phyloP scores from a whole-genome alignment of 805 yeast species.

The Trichomonascus vanleenenianus region DNA sequence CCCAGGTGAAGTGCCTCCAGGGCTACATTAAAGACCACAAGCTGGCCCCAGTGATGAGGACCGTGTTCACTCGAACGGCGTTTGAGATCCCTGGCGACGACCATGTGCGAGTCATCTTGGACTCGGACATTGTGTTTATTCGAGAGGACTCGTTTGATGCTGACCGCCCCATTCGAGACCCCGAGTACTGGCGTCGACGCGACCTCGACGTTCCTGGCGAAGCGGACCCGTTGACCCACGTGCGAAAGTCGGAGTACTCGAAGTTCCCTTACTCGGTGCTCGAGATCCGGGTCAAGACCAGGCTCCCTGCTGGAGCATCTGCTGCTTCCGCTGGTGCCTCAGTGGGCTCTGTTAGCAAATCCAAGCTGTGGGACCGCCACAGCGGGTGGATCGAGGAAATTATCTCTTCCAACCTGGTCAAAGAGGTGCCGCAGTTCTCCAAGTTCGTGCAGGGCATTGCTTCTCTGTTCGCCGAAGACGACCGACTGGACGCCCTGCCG shows the following conservation, averaged over 20 bases:
- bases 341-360: no score
- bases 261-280: conserved; percentile 71
- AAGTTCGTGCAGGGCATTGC: conserved; percentile 92
- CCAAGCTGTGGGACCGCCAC: conserved; percentile 2
- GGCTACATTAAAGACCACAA: conserved; percentile 54
- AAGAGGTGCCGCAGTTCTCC: conserved; percentile 90
- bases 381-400: conserved; percentile 75
- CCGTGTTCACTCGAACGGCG: conserved; percentile 85
- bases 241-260: conserved; percentile 78
- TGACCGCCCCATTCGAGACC: conserved; percentile 83
- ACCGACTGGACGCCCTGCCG: conserved; percentile 81
- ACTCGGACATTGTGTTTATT: conserved; percentile 77
- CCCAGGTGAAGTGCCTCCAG: conserved; percentile 54
- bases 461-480: conserved; percentile 80
- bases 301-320: conserved; percentile 25
- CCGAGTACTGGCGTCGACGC: conserved; percentile 81
- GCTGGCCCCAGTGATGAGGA: conserved; percentile 79
- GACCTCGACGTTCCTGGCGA: conserved; percentile 74
- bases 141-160: conserved; percentile 86
- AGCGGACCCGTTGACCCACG: conserved; percentile 56
- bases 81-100: conserved; percentile 98
- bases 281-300: conserved; percentile 69
- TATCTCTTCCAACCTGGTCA: conserved; percentile 73
- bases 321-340: conserved; percentile 18
- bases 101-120: conserved; percentile 81